Conservation (phyloP, 1,284 basidiomycete genomes). For the Cystobasidiaceae sp. region DNA sequence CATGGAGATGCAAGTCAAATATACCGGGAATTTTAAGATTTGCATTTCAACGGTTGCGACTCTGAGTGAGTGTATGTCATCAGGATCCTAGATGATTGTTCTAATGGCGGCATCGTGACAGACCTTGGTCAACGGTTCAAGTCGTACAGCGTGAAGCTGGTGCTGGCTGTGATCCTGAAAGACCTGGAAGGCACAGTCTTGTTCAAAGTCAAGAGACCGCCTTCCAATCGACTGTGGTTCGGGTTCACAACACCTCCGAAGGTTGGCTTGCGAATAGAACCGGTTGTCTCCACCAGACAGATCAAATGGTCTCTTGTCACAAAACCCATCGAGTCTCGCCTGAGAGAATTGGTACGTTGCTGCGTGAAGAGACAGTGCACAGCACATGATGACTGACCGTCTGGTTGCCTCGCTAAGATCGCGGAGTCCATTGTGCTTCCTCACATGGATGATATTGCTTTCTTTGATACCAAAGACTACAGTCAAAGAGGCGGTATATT, state of each 20-base stretch:
- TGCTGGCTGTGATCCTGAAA: constrained; percentile 74
- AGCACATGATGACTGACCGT: not conserved
- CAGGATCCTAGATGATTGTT: not conserved
- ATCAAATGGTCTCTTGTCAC: constrained; percentile 90
- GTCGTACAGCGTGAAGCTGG: constrained; percentile 80
- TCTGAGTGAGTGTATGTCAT: constrained; percentile 53
- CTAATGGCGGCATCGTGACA: not conserved
- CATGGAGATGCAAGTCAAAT: constrained; percentile 76
- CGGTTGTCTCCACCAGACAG: constrained; percentile 83
- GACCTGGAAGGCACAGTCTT: constrained; percentile 86
- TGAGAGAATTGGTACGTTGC: constrained; percentile 74
- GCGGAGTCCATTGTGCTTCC: constrained; percentile 89
- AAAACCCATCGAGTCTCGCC: constrained; percentile 77
- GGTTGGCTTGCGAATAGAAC: constrained; percentile 83
- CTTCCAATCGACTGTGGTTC: constrained; percentile 94
- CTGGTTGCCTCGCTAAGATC: no score
- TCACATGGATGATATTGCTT: constrained; percentile 95
- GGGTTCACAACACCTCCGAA: constrained; percentile 86
- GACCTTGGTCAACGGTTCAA: constrained; percentile 59
- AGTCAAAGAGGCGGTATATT: constrained; percentile 82
- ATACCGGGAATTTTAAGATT: constrained; percentile 81
- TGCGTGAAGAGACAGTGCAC: not conserved
- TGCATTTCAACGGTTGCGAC: constrained; percentile 83
- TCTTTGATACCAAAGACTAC: constrained; percentile 66
- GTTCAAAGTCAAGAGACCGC: constrained; percentile 88